Conservation (phyloP, 805 yeast species). For the Komagataella kurtzmanii region DNA sequence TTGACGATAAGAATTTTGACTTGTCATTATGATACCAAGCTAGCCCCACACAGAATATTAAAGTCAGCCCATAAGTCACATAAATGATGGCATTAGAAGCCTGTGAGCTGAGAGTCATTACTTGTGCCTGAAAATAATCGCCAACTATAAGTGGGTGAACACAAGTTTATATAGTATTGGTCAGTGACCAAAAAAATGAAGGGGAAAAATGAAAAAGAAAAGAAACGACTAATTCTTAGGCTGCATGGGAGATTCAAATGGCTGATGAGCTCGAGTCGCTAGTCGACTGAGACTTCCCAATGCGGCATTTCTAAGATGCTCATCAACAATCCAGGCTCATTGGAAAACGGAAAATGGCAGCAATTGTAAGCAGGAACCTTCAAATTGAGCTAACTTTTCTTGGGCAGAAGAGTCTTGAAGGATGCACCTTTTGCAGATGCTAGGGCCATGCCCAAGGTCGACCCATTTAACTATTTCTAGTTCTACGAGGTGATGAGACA, state of each 20-base stretch:
- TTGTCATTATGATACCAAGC: slow-evolving; percentile 45
- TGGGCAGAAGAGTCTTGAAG: too few species aligned
- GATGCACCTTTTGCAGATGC: neutral
- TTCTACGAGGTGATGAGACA: too few species aligned
- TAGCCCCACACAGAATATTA: slow-evolving; percentile 38
- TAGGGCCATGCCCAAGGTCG: too few species aligned
- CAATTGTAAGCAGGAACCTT: neutral
- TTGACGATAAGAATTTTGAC: slow-evolving; percentile 56
- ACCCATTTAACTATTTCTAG: too few species aligned
- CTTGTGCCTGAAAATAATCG: neutral
- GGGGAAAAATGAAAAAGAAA: neutral
- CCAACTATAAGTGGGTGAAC: neutral
- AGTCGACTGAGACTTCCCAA: neutral
- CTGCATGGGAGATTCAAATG: neutral
- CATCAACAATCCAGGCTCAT: neutral
- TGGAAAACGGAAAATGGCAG: neutral
- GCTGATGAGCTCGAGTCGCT: neutral
- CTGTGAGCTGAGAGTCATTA: slow-evolving; percentile 15
- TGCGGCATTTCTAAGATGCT: neutral
- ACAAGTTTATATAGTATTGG: neutral
- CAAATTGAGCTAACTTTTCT: neutral
- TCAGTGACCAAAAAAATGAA: neutral
- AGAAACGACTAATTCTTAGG: neutral
- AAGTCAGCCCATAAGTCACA: slow-evolving; percentile 40
- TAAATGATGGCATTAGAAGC: slow-evolving; percentile 52